These are phyloP conservation scores for Neurospora pannonica DNA, from an alignment of 495 filamentous ascomycete species.

Conservation along the genomic window DNA sequence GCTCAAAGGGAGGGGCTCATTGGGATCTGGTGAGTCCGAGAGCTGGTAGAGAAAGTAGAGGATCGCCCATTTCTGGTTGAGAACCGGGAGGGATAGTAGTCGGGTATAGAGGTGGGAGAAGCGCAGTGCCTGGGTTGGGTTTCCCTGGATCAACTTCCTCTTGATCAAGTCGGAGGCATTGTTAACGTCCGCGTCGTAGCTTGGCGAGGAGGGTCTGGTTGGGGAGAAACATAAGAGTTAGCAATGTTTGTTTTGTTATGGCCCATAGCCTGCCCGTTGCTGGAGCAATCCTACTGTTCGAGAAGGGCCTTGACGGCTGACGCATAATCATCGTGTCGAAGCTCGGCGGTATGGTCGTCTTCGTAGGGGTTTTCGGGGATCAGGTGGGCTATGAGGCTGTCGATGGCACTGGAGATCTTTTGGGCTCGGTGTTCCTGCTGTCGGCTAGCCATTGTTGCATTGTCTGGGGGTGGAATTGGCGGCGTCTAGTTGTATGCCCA, in stretches of 20 bases:
- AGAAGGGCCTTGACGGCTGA: conserved; percentile 41
- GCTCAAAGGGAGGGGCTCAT: conserved; percentile 26
- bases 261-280: neutral
- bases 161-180: conserved; percentile 89
- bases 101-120: conserved; percentile 85
- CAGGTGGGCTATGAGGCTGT: conserved; percentile 47
- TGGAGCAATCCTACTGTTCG: conserved; percentile 31
- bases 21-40: conserved; percentile 49
- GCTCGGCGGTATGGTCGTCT: conserved; percentile 39
- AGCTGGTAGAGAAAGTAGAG: conserved; percentile 82
- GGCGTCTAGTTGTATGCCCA: neutral
- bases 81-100: conserved; percentile 77
- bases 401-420: conserved; percentile 43
- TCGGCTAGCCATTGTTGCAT: conserved; percentile 33
- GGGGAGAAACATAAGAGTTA: neutral
- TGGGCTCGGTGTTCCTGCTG: conserved; percentile 24
- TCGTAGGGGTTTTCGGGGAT: conserved; percentile 40
- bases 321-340: conserved; percentile 41
- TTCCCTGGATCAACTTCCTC: conserved; percentile 66
- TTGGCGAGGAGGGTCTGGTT: neutral
- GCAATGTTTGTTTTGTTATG: neutral
- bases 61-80: conserved; percentile 94
- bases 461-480: conserved; percentile 5
- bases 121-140: conserved; percentile 73
- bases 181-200: conserved; percentile 53